Conservation (phyloP, 2,329 filamentous ascomycete species). For the Colletotrichum tropicicola region DNA sequence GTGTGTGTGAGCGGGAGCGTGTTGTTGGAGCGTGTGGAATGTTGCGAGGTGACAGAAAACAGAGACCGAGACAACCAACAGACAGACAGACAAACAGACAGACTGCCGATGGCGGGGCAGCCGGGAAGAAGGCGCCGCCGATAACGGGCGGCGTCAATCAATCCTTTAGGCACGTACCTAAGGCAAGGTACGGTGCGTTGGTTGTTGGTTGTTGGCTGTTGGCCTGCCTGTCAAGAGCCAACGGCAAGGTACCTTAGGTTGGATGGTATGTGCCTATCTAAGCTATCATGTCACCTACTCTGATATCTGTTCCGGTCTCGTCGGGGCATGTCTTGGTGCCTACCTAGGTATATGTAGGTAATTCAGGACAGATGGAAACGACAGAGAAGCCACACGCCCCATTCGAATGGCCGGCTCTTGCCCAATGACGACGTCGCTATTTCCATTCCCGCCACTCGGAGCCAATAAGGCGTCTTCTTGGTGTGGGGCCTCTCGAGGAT, state of each 20-base stretch:
- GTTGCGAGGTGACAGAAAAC: background rate
- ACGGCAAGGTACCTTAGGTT: background rate
- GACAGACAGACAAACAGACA: too few species aligned
- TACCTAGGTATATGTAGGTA: background rate
- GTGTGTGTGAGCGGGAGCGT: background rate
- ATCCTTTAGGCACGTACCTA: too few species aligned
- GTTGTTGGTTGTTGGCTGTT: background rate
- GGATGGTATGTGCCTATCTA: background rate
- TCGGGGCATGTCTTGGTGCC: background rate
- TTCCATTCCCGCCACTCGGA: constrained; percentile 15
- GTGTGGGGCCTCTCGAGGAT: background rate
- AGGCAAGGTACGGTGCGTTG: background rate
- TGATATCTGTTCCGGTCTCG: too few species aligned
- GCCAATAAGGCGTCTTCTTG: background rate
- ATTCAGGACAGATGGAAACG: background rate
- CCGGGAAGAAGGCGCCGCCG: background rate
- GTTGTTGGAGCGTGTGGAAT: too few species aligned
- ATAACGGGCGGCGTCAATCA: constrained; percentile 5
- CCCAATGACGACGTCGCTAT: constrained; percentile 23
- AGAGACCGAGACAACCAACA: background rate
- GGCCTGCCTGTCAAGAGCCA: background rate
- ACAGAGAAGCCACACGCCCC: background rate
- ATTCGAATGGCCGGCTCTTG: too few species aligned
- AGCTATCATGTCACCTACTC: constrained; percentile 12
- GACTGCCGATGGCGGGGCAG: too few species aligned